Percentiles rank a stretch among this genome's conserved stretches.
These are phyloP conservation scores for Rubia yunnanensis DNA, from an alignment of 257 asterid genomes.

Conservation along the genomic window DNA sequence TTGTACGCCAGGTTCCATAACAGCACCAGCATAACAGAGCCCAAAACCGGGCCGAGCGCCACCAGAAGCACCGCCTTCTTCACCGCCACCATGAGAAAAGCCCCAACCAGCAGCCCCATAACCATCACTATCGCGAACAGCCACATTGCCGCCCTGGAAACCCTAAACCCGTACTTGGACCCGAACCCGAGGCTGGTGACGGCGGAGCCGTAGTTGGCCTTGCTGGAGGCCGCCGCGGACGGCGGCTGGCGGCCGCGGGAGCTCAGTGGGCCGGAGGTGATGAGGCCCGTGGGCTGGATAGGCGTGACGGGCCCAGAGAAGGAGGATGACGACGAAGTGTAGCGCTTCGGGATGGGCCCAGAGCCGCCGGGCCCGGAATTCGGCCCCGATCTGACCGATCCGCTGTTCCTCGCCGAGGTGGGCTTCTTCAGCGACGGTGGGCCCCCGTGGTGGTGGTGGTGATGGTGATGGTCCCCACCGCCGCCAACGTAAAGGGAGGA, in stretches of 20 bases:
- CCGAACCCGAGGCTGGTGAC: conserved; percentile 56
- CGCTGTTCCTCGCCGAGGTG: conserved; percentile 61
- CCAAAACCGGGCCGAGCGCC: conserved; percentile 45
- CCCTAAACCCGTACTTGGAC: conserved; percentile 58
- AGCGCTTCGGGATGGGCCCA: conserved; percentile 59
- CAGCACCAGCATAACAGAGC: conserved; percentile 28
- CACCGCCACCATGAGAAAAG: conserved; percentile 69
- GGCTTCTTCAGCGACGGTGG: conserved; percentile 45
- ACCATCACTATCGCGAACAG: conserved; percentile 56
- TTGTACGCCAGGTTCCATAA: conserved; percentile 58
- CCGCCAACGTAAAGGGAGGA: no score
- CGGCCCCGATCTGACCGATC: conserved; percentile 88
- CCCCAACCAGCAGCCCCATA: conserved; percentile 84
- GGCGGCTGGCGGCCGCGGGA: conserved; percentile 49
- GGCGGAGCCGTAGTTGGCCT: conserved; percentile 58
- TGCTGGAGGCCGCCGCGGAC: conserved; percentile 40
- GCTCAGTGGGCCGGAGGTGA: conserved; percentile 70
- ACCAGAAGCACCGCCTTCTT: conserved; percentile 57
- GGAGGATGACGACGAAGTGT: conserved; percentile 47
- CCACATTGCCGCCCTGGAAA: conserved; percentile 87
- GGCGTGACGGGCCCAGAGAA: conserved; percentile 93
- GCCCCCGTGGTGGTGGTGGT: conserved; percentile 11
- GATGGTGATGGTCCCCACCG: conserved; percentile 33
- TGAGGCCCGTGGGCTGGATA: conserved; percentile 54
- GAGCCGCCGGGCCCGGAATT: conserved; percentile 54